phyloP scores from a whole-genome alignment of 768 basidiomycete genomes.

The Leucosporidium scottii region DNA sequence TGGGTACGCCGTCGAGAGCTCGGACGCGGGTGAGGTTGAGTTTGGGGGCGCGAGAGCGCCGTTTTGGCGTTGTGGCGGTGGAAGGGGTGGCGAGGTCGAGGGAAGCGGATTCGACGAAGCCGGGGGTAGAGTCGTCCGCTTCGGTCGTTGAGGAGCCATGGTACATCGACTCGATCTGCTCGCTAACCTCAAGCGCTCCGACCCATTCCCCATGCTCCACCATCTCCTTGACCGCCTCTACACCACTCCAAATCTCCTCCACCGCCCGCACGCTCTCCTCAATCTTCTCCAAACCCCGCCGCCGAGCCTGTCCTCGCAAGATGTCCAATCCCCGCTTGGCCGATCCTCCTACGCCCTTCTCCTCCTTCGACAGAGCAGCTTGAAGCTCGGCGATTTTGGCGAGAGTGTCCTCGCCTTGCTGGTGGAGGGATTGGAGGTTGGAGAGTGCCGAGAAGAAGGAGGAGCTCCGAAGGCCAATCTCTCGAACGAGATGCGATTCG shows the following conservation, averaged over 20 bases:
- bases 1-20: constrained; percentile 69
- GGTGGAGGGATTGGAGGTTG: constrained; percentile 85
- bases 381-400: constrained; percentile 67
- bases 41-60: constrained; percentile 15
- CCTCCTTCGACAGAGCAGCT: constrained; percentile 59
- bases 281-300: constrained; percentile 52
- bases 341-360: constrained; percentile 44
- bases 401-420: constrained; percentile 77
- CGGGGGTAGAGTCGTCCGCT: background rate
- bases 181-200: constrained; percentile 68
- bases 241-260: constrained; percentile 55
- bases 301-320: constrained; percentile 52
- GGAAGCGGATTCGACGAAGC: constrained; percentile 1
- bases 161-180: constrained; percentile 52
- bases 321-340: constrained; percentile 74
- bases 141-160: background rate
- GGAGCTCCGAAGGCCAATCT: constrained; percentile 80
- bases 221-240: constrained; percentile 68
- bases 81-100: constrained; percentile 16
- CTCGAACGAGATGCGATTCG: constrained; percentile 87
- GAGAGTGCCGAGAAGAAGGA: constrained; percentile 95
- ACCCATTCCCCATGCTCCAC: constrained; percentile 84
- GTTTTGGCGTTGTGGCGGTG: background rate
- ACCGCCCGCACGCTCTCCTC: constrained; percentile 50
- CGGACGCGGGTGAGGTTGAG: constrained; percentile 61